phyloP scores from a whole-genome alignment of 768 basidiomycete species.

The Russula compacta region DNA sequence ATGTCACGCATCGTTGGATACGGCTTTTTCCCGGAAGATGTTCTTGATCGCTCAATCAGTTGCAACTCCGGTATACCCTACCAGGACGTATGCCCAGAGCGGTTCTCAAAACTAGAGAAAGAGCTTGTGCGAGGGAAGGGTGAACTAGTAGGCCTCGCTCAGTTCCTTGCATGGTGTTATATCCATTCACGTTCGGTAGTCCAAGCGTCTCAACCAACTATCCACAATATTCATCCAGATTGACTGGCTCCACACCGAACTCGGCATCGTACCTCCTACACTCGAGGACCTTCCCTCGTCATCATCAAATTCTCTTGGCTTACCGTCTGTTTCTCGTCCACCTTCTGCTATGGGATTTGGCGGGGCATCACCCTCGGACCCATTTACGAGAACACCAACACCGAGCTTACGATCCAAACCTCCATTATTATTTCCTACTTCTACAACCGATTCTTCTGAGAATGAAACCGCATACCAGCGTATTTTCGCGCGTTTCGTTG shows the following conservation, averaged over 20 bases:
- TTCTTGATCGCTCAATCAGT: conserved; percentile 39
- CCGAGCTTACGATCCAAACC: conserved; percentile 26
- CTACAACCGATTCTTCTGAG: conserved; percentile 14
- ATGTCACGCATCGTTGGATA: conserved; percentile 53
- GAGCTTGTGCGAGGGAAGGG: conserved; percentile 77
- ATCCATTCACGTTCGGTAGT: conserved; percentile 30
- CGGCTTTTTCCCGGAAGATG: conserved; percentile 49
- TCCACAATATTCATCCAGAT: conserved; percentile 62
- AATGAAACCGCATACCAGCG: conserved; percentile 11
- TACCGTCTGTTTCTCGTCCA: conserved; percentile 26
- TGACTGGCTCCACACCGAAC: conserved; percentile 74
- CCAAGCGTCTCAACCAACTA: conserved; percentile 58
- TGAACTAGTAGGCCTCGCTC: conserved; percentile 57
- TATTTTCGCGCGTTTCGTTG: conserved; percentile 16
- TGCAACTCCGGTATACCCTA: conserved; percentile 31
- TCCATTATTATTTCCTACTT: conserved; percentile 22
- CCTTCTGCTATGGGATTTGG: conserved; percentile 27
- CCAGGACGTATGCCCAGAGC: conserved; percentile 71
- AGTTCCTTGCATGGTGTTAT: neutral
- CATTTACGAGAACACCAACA: conserved; percentile 29
- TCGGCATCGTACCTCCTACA: conserved; percentile 61
- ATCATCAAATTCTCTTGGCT: conserved; percentile 20
- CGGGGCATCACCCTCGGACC: conserved; percentile 7
- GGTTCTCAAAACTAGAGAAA: conserved; percentile 73
- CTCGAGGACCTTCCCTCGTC: conserved; percentile 37